A percentile compares a stretch with the other conserved stretches of the same genome.
Conservation (phyloP, 441 rosid genomes). For the Sinapis alba region DNA sequence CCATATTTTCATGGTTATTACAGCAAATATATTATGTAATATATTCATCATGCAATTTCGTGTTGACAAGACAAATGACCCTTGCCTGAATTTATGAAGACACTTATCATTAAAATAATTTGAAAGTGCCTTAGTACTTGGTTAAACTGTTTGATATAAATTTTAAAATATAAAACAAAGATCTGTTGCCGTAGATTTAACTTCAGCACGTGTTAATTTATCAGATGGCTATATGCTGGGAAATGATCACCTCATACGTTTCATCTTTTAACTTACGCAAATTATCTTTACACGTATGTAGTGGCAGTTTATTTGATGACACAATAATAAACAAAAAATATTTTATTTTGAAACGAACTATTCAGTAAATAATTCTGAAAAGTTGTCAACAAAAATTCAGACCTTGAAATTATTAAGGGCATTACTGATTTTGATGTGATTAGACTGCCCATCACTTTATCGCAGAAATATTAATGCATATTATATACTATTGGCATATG, state of each 20-base stretch:
- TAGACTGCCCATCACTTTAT: conserved; percentile 52
- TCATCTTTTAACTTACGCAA: neutral
- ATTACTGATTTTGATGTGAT: conserved; percentile 62
- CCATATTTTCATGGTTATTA: neutral
- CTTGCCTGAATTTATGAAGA: conserved; percentile 2
- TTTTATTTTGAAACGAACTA: neutral
- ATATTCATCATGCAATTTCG: conserved; percentile 27
- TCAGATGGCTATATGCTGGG: conserved; percentile 5
- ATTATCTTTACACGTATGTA: neutral
- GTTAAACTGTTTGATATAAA: neutral
- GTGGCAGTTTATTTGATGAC: neutral
- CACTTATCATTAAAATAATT: conserved; percentile 13
- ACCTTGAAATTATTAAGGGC: conserved; percentile 43
- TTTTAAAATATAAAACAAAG: neutral
- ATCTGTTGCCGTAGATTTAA: conserved; percentile 11
- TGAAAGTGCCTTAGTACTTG: neutral
- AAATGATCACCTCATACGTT: conserved; percentile 21
- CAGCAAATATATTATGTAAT: neutral
- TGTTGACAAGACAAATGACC: conserved; percentile 33
- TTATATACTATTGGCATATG: conserved; percentile 33
- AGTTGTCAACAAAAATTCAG: conserved; percentile 24
- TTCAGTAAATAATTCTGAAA: conserved; percentile 27
- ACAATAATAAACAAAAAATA: neutral
- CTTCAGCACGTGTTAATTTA: conserved; percentile 8
- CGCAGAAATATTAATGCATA: conserved; percentile 39